Evolutionary conservation across 768 basidiomycete species (phyloP).

Genomic region (Russula earlei): DNA sequence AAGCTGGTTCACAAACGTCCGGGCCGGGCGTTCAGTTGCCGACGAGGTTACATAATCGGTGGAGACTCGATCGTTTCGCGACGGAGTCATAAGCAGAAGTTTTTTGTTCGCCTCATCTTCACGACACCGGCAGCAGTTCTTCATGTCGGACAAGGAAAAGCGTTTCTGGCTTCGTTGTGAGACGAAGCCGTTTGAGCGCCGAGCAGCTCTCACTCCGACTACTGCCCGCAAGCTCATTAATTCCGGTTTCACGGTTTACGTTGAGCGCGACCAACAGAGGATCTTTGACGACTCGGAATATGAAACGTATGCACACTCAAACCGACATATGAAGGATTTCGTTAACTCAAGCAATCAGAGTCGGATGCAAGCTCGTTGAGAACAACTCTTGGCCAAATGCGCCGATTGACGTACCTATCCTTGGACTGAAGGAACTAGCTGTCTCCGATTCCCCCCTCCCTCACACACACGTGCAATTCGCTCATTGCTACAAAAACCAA

Average conservation of each 20-base stretch:
- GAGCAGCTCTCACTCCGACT: slow-evolving; percentile 87
- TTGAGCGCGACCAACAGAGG: slow-evolving; percentile 89
- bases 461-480: slow-evolving; percentile 97
- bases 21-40: not conserved
- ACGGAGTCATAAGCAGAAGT: not conserved
- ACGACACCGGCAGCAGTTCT: not conserved
- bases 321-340: not conserved
- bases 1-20: not conserved
- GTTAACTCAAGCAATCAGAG: slow-evolving; percentile 37
- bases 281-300: slow-evolving; percentile 93
- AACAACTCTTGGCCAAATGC: slow-evolving; percentile 88
- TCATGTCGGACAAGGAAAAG: slow-evolving; percentile 38
- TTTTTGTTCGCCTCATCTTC: not conserved
- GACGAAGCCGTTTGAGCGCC: slow-evolving; percentile 89
- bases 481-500: slow-evolving; percentile 95
- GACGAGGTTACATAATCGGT: slow-evolving; percentile 2
- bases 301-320: slow-evolving; percentile 57
- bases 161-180: slow-evolving; percentile 93
- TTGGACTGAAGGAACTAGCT: slow-evolving; percentile 95
- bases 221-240: slow-evolving; percentile 83
- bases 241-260: slow-evolving; percentile 80
- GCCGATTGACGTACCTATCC: slow-evolving; percentile 64
- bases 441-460: slow-evolving; percentile 71
- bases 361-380: slow-evolving; percentile 79
- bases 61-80: not conserved